Evolutionary conservation across 805 yeast genomes (phyloP).

Genomic region (Saccharomyces paradoxus): DNA sequence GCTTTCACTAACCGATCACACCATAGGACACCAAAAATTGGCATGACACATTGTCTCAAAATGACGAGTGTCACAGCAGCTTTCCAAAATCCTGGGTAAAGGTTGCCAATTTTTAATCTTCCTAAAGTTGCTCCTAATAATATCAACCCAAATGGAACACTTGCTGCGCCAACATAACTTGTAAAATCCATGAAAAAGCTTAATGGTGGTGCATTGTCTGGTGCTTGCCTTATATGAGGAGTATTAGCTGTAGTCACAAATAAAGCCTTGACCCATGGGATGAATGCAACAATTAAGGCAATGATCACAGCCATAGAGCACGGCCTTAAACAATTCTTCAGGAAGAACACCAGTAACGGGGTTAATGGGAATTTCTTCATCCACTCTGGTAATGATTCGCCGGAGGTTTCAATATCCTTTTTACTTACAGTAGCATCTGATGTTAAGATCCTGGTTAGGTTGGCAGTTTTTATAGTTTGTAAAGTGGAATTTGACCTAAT

Average conservation of each 20-base stretch:
- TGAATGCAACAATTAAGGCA: constrained; percentile 63
- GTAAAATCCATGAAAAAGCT: constrained; percentile 83
- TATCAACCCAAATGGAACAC: constrained; percentile 82
- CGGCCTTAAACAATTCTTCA: constrained; percentile 60
- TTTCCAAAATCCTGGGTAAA: constrained; percentile 61
- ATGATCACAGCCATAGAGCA: constrained; percentile 61
- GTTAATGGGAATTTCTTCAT: constrained; percentile 24
- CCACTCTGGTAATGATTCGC: constrained; percentile 21
- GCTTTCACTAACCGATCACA: constrained; percentile 53
- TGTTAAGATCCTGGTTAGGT: constrained; percentile 27
- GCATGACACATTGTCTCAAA: constrained; percentile 60
- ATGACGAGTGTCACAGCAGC: constrained; percentile 54
- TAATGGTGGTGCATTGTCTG: constrained; percentile 78
- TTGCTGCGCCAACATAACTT: constrained; percentile 73
- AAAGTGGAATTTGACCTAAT: constrained; percentile 3
- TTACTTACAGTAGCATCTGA: constrained; percentile 29
- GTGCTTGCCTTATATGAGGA: constrained; percentile 58
- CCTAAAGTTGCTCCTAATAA: constrained; percentile 86
- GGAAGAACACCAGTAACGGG: constrained; percentile 26
- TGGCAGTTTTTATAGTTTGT: constrained; percentile 17
- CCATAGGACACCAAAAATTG: constrained; percentile 69
- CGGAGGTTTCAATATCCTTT: constrained; percentile 28
- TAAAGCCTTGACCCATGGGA: constrained; percentile 82
- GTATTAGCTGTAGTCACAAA: constrained; percentile 45
- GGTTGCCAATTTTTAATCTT: constrained; percentile 49